These are phyloP conservation scores for Aspergillus neoniger DNA, from an alignment of 2,329 filamentous ascomycete species.

Conservation along the genomic window DNA sequence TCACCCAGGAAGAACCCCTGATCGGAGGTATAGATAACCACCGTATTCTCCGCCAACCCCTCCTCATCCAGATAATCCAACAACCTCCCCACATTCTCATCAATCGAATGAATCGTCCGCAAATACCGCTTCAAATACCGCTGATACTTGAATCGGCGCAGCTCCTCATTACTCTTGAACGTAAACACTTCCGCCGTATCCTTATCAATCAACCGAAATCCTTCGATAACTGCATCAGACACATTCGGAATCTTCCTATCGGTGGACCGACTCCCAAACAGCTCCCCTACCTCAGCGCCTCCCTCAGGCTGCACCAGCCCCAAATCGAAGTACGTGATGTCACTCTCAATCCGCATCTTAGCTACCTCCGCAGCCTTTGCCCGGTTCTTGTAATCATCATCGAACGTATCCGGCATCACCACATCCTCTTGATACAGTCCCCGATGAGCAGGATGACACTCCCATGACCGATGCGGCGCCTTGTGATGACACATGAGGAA, in stretches of 20 bases:
- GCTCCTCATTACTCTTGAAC: conserved; percentile 45
- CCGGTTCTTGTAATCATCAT: conserved; percentile 57
- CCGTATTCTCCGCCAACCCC: conserved; percentile 47
- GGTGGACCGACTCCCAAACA: background rate
- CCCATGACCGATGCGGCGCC: conserved; percentile 57
- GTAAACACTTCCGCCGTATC: conserved; percentile 51
- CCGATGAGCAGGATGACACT: conserved; percentile 53
- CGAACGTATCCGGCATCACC: conserved; percentile 54
- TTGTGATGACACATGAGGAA: conserved; percentile 62
- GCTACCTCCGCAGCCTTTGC: conserved; percentile 53
- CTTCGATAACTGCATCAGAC: background rate
- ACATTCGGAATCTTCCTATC: conserved; percentile 6
- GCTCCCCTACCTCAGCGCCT: conserved; percentile 22
- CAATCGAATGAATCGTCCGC: conserved; percentile 54
- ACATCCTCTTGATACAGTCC: conserved; percentile 51
- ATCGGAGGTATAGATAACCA: conserved; percentile 58
- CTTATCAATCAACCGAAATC: conserved; percentile 28
- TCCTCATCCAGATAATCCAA: conserved; percentile 51
- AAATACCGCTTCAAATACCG: conserved; percentile 60
- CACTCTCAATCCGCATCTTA: conserved; percentile 56
- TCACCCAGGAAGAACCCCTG: conserved; percentile 61
- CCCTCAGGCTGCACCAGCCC: conserved; percentile 57
- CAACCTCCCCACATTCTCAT: conserved; percentile 55
- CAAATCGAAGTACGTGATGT: conserved; percentile 54
- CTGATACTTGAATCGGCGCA: conserved; percentile 58